phyloP scores from a whole-genome alignment of 2,329 filamentous ascomycete species.

The Epichloe festucae region DNA sequence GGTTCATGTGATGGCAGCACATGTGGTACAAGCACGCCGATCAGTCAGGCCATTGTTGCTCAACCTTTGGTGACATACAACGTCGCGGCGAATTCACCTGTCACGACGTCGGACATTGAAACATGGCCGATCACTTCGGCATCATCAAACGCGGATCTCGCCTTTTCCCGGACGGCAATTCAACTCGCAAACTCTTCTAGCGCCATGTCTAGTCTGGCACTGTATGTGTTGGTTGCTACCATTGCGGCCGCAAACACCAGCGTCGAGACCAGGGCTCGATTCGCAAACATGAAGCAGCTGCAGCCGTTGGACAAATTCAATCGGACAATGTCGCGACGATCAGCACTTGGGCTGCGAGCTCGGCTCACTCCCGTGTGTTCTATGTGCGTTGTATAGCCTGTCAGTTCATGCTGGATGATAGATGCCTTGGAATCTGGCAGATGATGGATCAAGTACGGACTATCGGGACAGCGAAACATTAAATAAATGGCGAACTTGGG shows the following conservation, averaged over 20 bases:
- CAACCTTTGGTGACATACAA: not conserved
- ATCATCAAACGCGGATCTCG: not conserved
- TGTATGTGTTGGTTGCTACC: not conserved
- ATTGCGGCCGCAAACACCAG: not conserved
- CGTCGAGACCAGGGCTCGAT: not conserved
- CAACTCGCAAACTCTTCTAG: not conserved
- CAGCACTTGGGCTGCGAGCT: not conserved
- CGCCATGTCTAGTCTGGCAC: not conserved
- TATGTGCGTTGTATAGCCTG: too few species aligned
- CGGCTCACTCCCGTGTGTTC: not conserved
- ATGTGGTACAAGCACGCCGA: not conserved
- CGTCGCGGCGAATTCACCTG: too few species aligned
- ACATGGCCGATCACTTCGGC: too few species aligned
- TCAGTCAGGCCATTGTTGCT: too few species aligned
- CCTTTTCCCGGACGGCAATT: not conserved
- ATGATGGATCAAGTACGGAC: too few species aligned
- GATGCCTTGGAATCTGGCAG: too few species aligned
- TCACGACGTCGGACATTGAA: too few species aligned
- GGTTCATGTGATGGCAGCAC: not conserved
- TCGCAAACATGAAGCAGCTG: not conserved
- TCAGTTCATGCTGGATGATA: too few species aligned
- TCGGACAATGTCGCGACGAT: not conserved
- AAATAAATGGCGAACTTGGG: not conserved
- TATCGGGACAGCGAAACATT: not conserved
- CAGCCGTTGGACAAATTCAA: not conserved